Conservation (phyloP, 2,329 filamentous ascomycete genomes). For the Pseudonectria foliicola region DNA sequence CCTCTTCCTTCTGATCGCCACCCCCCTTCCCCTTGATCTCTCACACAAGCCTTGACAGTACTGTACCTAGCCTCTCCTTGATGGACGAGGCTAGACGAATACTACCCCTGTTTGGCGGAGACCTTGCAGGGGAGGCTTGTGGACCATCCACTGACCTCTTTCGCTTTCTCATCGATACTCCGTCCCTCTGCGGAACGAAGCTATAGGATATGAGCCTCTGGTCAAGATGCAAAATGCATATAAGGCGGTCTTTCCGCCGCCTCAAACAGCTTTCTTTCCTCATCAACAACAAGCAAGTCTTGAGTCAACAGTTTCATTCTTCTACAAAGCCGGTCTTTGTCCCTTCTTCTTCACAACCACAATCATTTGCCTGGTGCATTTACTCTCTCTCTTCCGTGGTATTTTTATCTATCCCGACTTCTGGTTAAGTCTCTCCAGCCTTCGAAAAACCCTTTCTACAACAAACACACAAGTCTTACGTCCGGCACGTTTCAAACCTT, state of each 20-base stretch:
- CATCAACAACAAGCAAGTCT: not conserved
- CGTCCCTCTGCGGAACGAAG: too few species aligned
- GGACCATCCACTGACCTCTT: too few species aligned
- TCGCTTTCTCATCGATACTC: too few species aligned
- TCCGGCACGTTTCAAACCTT: slow-evolving; percentile 22
- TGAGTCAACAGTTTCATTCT: slow-evolving; percentile 9
- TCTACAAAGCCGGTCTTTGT: slow-evolving; percentile 22
- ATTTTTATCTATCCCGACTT: slow-evolving; percentile 11
- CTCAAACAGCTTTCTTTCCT: not conserved
- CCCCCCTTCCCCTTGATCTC: too few species aligned
- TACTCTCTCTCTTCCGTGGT: slow-evolving; percentile 17
- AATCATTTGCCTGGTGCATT: slow-evolving; percentile 22
- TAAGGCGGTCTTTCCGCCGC: not conserved
- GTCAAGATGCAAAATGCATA: not conserved
- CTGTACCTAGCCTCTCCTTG: too few species aligned
- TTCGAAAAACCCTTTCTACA: not conserved
- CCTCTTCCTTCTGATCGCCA: too few species aligned
- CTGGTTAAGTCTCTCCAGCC: slow-evolving; percentile 14
- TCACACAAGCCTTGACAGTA: too few species aligned
- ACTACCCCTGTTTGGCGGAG: too few species aligned
- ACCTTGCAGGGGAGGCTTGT: too few species aligned
- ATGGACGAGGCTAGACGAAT: too few species aligned
- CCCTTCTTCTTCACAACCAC: slow-evolving; percentile 10
- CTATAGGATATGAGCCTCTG: too few species aligned
- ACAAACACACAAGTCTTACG: slow-evolving; percentile 17